Conservation (phyloP, 208 protist species). For the Zelonia costaricensis region DNA sequence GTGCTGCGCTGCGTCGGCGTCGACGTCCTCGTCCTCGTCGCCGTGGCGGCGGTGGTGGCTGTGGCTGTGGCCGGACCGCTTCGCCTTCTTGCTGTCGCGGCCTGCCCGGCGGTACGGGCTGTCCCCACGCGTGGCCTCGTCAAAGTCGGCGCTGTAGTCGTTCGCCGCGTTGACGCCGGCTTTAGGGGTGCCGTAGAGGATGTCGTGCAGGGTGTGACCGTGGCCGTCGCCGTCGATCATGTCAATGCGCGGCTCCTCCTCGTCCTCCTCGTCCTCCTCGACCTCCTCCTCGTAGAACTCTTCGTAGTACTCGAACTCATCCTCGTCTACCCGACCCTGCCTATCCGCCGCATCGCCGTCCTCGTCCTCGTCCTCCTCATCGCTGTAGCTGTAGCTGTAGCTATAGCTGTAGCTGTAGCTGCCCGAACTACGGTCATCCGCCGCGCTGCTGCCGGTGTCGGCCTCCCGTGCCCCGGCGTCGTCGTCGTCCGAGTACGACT, state of each 20-base stretch:
- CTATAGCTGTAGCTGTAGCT: slow-evolving; percentile 21
- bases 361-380: slow-evolving; percentile 24
- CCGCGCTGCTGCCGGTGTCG: slow-evolving; percentile 6
- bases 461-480: background rate
- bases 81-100: slow-evolving; percentile 6
- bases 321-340: slow-evolving; percentile 18
- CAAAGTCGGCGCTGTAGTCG: slow-evolving; percentile 30
- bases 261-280: slow-evolving; percentile 63
- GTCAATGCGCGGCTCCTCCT: slow-evolving; percentile 78
- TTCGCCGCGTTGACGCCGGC: slow-evolving; percentile 34
- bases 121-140: slow-evolving; percentile 12
- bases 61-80: slow-evolving; percentile 1
- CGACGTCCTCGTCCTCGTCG: slow-evolving; percentile 3
- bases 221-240: slow-evolving; percentile 61
- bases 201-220: slow-evolving; percentile 48
- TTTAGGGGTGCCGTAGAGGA: slow-evolving; percentile 64
- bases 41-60: slow-evolving; percentile 17
- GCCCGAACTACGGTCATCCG: slow-evolving; percentile 3
- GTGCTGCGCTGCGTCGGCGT: too few species aligned
- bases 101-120: slow-evolving; percentile 7
- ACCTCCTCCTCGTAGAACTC: slow-evolving; percentile 69
- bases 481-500: slow-evolving; percentile 3
- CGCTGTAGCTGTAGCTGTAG: slow-evolving; percentile 26
- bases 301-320: slow-evolving; percentile 60
- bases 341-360: slow-evolving; percentile 11